phyloP scores from a whole-genome alignment of 2,329 filamentous ascomycete species.

The Drechslerella coelobrocha region DNA sequence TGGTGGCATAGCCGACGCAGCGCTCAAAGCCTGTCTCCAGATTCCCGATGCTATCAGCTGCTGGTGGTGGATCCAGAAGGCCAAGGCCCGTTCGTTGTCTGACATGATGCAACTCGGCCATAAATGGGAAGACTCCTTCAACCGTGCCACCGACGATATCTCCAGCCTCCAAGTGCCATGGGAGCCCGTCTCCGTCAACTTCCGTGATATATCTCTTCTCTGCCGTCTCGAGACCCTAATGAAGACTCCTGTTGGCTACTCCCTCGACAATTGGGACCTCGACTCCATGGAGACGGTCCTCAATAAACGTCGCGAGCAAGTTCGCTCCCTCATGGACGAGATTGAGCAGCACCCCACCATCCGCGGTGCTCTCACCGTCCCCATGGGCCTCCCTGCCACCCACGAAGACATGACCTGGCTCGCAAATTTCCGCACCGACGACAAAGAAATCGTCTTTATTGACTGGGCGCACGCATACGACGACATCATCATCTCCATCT shows the following conservation, averaged over 20 bases:
- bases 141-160: constrained; percentile 28
- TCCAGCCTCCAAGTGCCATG: constrained; percentile 35
- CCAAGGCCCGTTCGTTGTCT: constrained; percentile 44
- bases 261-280: constrained; percentile 38
- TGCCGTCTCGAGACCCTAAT: constrained; percentile 32
- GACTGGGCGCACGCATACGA: constrained; percentile 37
- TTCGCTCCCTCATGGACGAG: constrained; percentile 17
- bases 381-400: constrained; percentile 34
- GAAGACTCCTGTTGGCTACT: constrained; percentile 34
- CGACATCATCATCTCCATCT: constrained; percentile 40
- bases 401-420: constrained; percentile 48
- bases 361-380: constrained; percentile 29
- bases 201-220: constrained; percentile 20
- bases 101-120: constrained; percentile 31
- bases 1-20: constrained; percentile 5
- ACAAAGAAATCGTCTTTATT: constrained; percentile 36
- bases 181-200: constrained; percentile 23
- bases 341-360: constrained; percentile 24
- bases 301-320: constrained; percentile 1
- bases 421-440: constrained; percentile 22
- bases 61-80: constrained; percentile 43
- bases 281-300: constrained; percentile 26
- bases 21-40: constrained; percentile 32
- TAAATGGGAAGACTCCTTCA: constrained; percentile 33
- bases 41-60: constrained; percentile 26